Conservation (phyloP, 805 yeast genomes). For the Teunomyces atbi region DNA sequence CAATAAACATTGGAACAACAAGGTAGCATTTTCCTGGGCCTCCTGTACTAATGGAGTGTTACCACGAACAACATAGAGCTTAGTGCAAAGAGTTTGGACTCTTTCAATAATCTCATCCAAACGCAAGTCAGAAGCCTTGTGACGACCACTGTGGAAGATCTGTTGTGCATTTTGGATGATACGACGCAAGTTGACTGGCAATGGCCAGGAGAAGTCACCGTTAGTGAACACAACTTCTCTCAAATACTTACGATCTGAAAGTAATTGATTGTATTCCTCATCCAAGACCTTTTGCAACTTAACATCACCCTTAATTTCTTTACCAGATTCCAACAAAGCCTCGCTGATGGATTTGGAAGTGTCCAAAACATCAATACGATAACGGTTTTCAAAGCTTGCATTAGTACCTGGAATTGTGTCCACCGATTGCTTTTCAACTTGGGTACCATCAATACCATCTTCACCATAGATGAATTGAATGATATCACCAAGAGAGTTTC, state of each 20-base stretch:
- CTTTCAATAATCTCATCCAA: slow-evolving; percentile 75
- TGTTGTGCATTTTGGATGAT: slow-evolving; percentile 96
- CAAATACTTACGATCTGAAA: slow-evolving; percentile 72
- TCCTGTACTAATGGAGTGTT: slow-evolving; percentile 67
- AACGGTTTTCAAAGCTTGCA: slow-evolving; percentile 75
- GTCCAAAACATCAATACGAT: slow-evolving; percentile 83
- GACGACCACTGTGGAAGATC: slow-evolving; percentile 89
- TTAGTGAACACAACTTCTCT: slow-evolving; percentile 80
- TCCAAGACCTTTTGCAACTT: slow-evolving; percentile 79
- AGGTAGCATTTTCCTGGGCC: slow-evolving; percentile 90
- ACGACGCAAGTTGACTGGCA: slow-evolving; percentile 96
- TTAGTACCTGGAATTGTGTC: slow-evolving; percentile 96
- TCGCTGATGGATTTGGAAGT: slow-evolving; percentile 61
- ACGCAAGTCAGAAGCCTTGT: slow-evolving; percentile 86
- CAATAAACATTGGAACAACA: slow-evolving; percentile 83
- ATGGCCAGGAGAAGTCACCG: slow-evolving; percentile 96
- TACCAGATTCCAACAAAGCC: slow-evolving; percentile 79
- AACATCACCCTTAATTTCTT: slow-evolving; percentile 86
- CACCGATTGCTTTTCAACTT: slow-evolving; percentile 92
- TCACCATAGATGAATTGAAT: slow-evolving; percentile 98
- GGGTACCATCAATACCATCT: slow-evolving; percentile 98
- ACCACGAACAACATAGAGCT: slow-evolving; percentile 80
- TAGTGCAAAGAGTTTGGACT: slow-evolving; percentile 66
- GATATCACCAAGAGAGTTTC: slow-evolving; percentile 95
- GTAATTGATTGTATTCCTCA: slow-evolving; percentile 76